Evolutionary conservation across 2,329 filamentous ascomycete species (phyloP).

Genomic region (Microcera coccophila): DNA sequence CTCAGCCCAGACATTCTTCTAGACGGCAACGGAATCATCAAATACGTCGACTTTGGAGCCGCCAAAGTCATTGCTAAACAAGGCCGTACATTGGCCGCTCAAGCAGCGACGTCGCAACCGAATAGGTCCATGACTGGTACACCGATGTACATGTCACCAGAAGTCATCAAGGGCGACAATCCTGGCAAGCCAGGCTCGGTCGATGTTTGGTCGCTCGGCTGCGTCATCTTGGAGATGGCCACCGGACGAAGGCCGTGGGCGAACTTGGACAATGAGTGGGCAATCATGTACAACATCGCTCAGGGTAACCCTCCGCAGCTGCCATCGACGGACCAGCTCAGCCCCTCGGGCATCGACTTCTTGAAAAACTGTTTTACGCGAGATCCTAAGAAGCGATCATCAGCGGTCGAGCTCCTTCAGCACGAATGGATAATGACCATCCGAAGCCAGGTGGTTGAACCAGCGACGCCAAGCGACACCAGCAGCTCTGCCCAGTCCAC

Average conservation of each 20-base stretch:
- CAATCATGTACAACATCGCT: conserved; percentile 99
- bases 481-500: conserved; percentile 40
- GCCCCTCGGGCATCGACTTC: conserved; percentile 81
- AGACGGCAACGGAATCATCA: conserved; percentile 96
- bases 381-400: conserved; percentile 74
- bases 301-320: conserved; percentile 90
- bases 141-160: conserved; percentile 99
- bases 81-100: conserved; percentile 72
- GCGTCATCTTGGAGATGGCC: conserved; percentile 95
- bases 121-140: conserved; percentile 96
- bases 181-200: conserved; percentile 78
- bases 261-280: conserved; percentile 96
- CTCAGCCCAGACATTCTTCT: conserved; percentile 72
- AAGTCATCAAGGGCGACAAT: conserved; percentile 90
- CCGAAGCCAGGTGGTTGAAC: conserved; percentile 61
- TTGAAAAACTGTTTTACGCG: conserved; percentile 79
- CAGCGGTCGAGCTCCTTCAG: conserved; percentile 83
- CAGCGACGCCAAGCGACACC: conserved; percentile 57
- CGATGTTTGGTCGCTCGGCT: conserved; percentile 94
- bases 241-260: conserved; percentile 94
- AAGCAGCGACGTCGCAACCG: conserved; percentile 55
- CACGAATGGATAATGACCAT: conserved; percentile 83
- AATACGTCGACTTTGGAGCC: conserved; percentile 97
- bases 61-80: conserved; percentile 95
- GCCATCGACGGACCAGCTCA: conserved; percentile 78